Base-by-base conservation (phyloP, 176 grass and related monocot species). In the Hyparrhenia diplandra region DNA sequence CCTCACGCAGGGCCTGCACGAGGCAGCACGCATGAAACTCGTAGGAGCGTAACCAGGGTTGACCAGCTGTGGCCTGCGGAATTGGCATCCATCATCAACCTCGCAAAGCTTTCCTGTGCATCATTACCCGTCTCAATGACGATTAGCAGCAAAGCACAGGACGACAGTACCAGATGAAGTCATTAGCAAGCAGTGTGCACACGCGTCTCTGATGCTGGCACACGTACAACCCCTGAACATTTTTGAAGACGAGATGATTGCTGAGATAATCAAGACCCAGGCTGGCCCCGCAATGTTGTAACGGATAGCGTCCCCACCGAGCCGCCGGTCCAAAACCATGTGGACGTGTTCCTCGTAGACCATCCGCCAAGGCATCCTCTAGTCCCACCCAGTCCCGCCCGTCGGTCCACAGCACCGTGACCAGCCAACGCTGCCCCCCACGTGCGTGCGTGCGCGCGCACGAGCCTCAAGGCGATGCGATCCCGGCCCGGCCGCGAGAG, bases 231-330 rank as follows among this genome's bases (percentile, higher is more conserved):
- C 13, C 49, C n/a, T 24, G 9, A 55, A 55, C 35, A 23, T 3
- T 18, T 73, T 64, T 64, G 40, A 34, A 64, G 68, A 62, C 6
- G 80, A 49, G 67, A 73, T 25, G 68, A 32, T 73, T n/a, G n/a
- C n/a, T n/a, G 80, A 73, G 10, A 10, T 12, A 49, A 64, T 64
- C 80, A 74, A 74, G 55, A 49, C 45, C 57, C 69, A 74, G 58
- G 21, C 29, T n/a, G n/a, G n/a, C n/a, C 39, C 60, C 31, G 70
- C 81, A 2, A 52, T 13, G 17, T 14, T 67, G 60, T 52, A 75
- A 83, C 81, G 71, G 60, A 83, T 63, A 74, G 37, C 43, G 42
- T 17, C 30, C 79, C 57, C 80, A 64, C 80, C 58, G 59, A 83
- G 34, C 43, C 46, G 32, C 31, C n/a, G 35, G 35, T 8, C 3